Base-by-base conservation (phyloP, 345 rosid genomes). In the Erucastrum elatum region DNA sequence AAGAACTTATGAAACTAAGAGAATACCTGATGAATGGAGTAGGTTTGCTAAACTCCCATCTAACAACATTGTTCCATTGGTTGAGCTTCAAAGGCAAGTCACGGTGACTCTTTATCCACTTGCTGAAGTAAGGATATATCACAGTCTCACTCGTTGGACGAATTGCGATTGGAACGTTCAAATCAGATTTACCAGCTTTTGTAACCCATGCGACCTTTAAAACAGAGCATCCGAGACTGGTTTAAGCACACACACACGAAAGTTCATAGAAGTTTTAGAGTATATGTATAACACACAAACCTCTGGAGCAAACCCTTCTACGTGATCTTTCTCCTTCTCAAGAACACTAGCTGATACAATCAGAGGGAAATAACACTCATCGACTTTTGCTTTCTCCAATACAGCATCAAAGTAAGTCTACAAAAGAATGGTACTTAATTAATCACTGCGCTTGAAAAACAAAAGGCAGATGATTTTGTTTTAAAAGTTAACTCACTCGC, bases 11-110 rank as follows among this genome's bases (percentile, higher is more conserved):
- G 13, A 10, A 41, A 3, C 49, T 41, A 39, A 70, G 6, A 69
- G 16, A 76, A 33, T 77, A 95, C 98, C 99, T 86, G 85, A 95
- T 95, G 87, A 95, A 93, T 60, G 99, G 98, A 10, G 98, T 95
- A n/a, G 99, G 99, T 80, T 95, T 87, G 89, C 97, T 95, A 77
- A 93, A 95, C 76, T 95, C 98, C 99, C 98, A 92, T 79, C 99
- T 88, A 75, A 93, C 99, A 80, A 95, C 99, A 87, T 95, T 95
- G 87, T 96, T 91, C 99, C 99, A 93, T 68, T 95, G 99, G 64
- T 95, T 95, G 66, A 93, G 97, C 82, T 83, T 89, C 87, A 95
- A 76, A 72, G 99, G 98, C 82, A 95, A 84, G 83, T 95, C 99
- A 49, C 98, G 92, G 80, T 93, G 99, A 9, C 99, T 94, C 81